Conservation (phyloP, 108 stramenopile species). For the Cyclotella kingstonii region DNA sequence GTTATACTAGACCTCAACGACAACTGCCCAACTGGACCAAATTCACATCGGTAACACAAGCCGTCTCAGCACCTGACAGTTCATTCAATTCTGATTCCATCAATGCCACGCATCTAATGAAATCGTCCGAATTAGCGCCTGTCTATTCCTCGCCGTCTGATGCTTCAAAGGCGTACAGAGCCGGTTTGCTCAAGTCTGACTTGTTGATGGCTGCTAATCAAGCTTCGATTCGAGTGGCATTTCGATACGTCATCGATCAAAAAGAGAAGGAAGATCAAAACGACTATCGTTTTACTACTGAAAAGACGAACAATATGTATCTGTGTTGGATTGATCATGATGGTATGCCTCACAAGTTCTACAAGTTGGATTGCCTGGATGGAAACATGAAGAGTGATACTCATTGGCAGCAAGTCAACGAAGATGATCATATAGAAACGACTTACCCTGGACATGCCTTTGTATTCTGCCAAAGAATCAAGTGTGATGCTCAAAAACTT, state of each 20-base stretch:
- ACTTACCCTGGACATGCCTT: conserved; percentile 72
- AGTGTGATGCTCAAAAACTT: neutral
- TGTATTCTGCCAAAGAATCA: conserved; percentile 45
- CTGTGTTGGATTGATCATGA: conserved; percentile 32
- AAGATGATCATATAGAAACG: conserved; percentile 62
- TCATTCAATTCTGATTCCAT: no score
- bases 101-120: no score
- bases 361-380: neutral
- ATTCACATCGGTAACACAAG: no score
- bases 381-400: neutral
- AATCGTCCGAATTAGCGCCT: neutral
- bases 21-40: no score
- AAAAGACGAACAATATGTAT: neutral
- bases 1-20: no score
- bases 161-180: conserved; percentile 16
- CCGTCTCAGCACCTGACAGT: no score
- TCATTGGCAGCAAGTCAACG: conserved; percentile 22
- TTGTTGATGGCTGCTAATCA: conserved; percentile 3
- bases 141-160: conserved; percentile 6
- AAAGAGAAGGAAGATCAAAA: neutral
- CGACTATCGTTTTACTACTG: neutral
- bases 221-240: conserved; percentile 27
- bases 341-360: conserved; percentile 33
- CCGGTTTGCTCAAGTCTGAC: conserved; percentile 21
- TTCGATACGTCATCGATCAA: conserved; percentile 20